Evolutionary conservation across 164 flowering plant species (phyloP).

Genomic region (Vitis rotundifolia): DNA sequence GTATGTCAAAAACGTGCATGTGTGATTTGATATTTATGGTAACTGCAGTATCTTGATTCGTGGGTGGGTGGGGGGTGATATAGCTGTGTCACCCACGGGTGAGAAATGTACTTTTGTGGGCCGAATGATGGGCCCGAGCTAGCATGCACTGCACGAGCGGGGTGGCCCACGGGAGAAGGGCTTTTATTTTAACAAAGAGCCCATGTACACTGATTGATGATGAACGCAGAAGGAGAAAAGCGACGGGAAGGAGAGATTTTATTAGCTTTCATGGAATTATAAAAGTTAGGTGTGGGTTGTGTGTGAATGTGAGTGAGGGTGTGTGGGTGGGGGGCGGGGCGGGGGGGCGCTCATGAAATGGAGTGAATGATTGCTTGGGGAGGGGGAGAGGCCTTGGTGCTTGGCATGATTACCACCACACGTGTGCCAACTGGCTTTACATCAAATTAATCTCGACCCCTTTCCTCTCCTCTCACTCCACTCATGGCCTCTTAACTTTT

Average conservation of each 20-base stretch:
- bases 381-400: slow-evolving; percentile 33
- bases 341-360: slow-evolving; percentile 15
- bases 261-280: no score
- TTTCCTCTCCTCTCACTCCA: not conserved
- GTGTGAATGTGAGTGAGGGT: not conserved
- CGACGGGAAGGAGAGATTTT: not conserved
- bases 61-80: slow-evolving; percentile 13
- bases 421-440: slow-evolving; percentile 63
- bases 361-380: slow-evolving; percentile 42
- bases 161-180: slow-evolving; percentile 32
- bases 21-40: no score
- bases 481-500: no score
- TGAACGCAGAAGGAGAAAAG: not conserved
- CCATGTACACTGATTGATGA: slow-evolving; percentile 1
- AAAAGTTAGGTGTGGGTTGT: no score
- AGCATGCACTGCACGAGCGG: slow-evolving; percentile 65
- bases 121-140: slow-evolving; percentile 35
- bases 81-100: slow-evolving; percentile 14
- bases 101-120: slow-evolving; percentile 19
- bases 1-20: no score
- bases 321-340: slow-evolving; percentile 7
- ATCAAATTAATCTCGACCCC: slow-evolving; percentile 1
- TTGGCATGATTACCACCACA: slow-evolving; percentile 58
- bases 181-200: not conserved
- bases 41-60: no score